Base-by-base conservation (phyloP, 2,329 filamentous ascomycete species). In the Neofusicoccum sp. region DNA sequence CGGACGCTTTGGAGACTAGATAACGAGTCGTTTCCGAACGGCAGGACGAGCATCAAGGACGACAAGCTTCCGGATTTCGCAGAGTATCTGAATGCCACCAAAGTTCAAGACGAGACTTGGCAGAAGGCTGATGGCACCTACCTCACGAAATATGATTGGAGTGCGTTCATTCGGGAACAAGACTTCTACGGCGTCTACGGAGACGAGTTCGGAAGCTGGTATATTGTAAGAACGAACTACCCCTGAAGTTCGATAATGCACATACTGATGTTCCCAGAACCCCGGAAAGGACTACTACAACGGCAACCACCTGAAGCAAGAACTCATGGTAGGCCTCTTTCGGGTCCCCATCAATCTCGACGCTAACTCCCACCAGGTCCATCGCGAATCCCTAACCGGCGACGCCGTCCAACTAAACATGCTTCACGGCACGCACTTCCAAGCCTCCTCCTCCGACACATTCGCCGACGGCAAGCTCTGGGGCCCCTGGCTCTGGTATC, bases 91-190 rank as follows among this genome's bases (percentile, higher is more conserved):
- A 71, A 67, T 4, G 75, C 77, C 9, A 82, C 79, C 11, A 83
- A 83, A 48, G 79, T 84, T 3, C 81, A 84, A 66, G 83, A 84
- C 69, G 81, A 84, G 72, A 84, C 83, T 1, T 84, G 81, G 81
- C 74, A 79, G 58, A 77, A 73, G 33, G 74, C 74, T 0, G 79
- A 83, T 54, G 81, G 82, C 0, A 75, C 73, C 0, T 84, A 81
- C 63, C 76, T 85, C 64, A 83, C 80, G 2, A 85, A 86, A 71
- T 85, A 85, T 64, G 77, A 81, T 61, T 80, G 80, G 70, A 77
- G 76, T 12, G 73, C 71, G 3, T 78, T 77, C 56, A 68, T 80
- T 4, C 67, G 76, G 2, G 73, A 77, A 1, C 73, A 78, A 50
- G 76, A 78, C n/a, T 83, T 76, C 62, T 80, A 81, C 56, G 82